Conservation (phyloP, 2,329 filamentous ascomycete genomes). For the Phaeophleospora eucalypticola region DNA sequence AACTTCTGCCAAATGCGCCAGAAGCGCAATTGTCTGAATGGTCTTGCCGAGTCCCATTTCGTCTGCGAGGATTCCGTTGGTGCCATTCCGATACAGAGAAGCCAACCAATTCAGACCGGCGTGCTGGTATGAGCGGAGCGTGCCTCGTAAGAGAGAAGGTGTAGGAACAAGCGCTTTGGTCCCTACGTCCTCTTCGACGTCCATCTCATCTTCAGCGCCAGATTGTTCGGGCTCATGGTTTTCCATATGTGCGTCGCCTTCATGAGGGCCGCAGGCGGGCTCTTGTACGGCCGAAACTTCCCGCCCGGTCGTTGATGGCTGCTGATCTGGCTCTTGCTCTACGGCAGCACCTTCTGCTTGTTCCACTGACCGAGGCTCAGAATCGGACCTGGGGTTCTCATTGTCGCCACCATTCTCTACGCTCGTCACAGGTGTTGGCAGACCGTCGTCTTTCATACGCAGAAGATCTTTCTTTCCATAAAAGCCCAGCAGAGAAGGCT, state of each 20-base stretch:
- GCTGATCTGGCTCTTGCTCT: neutral
- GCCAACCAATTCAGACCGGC: slow-evolving; percentile 97
- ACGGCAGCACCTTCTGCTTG: slow-evolving; percentile 14
- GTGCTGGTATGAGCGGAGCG: slow-evolving; percentile 90
- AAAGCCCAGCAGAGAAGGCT: slow-evolving; percentile 27
- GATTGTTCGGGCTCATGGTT: neutral
- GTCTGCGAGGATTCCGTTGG: slow-evolving; percentile 93
- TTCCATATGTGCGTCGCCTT: neutral
- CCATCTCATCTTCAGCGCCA: slow-evolving; percentile 24
- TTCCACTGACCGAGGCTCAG: slow-evolving; percentile 17
- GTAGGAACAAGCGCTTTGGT: slow-evolving; percentile 41
- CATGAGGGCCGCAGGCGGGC: neutral
- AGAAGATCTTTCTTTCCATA: slow-evolving; percentile 23
- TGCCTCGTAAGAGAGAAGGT: slow-evolving; percentile 75
- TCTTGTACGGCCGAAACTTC: neutral
- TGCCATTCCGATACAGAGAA: slow-evolving; percentile 83
- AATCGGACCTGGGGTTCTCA: slow-evolving; percentile 17
- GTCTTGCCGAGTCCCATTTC: slow-evolving; percentile 99
- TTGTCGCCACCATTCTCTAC: slow-evolving; percentile 27
- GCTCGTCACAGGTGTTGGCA: slow-evolving; percentile 32
- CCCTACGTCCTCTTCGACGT: slow-evolving; percentile 9
- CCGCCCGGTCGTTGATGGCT: too few relatives aligned
- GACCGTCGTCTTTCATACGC: slow-evolving; percentile 25
- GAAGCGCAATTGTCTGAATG: slow-evolving; percentile 90
- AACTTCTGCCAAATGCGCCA: slow-evolving; percentile 86